These are phyloP conservation scores for Arabidopsis lyrata DNA, from an alignment of 441 rosid genomes.

Conservation along the genomic window DNA sequence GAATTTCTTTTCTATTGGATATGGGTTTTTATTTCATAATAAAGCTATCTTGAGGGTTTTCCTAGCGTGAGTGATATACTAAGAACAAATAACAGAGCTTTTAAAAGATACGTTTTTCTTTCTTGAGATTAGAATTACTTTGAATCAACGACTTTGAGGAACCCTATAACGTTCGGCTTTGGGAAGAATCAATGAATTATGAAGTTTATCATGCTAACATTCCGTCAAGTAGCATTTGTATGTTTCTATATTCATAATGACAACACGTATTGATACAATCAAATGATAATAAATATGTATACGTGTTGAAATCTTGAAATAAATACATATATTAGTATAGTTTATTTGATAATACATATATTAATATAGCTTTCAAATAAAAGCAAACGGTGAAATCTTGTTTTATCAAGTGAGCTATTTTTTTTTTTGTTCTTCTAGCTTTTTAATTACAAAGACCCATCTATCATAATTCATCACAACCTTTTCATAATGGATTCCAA, in stretches of 20 bases:
- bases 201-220: conserved; percentile 7
- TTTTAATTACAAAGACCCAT: too few relatives aligned
- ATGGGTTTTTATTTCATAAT: background rate
- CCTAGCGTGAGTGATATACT: background rate
- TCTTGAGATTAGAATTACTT: background rate
- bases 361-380: too few relatives aligned
- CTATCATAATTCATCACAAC: too few relatives aligned
- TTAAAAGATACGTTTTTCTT: background rate
- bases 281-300: too few relatives aligned
- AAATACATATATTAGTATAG: too few relatives aligned
- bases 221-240: background rate
- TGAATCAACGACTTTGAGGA: background rate
- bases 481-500: too few relatives aligned
- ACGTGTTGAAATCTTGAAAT: too few relatives aligned
- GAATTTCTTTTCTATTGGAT: background rate
- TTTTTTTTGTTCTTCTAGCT: too few relatives aligned
- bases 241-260: background rate
- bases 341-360: too few relatives aligned
- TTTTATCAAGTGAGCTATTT: too few relatives aligned
- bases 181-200: background rate
- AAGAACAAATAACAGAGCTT: background rate
- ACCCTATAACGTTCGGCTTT: too few relatives aligned
- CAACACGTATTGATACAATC: background rate
- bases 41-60: background rate
- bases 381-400: too few relatives aligned